A percentile compares a stretch with the other conserved stretches of the same genome.
Evolutionary conservation across 768 basidiomycete species (phyloP).

Genomic region (Naganishia randhawae): DNA sequence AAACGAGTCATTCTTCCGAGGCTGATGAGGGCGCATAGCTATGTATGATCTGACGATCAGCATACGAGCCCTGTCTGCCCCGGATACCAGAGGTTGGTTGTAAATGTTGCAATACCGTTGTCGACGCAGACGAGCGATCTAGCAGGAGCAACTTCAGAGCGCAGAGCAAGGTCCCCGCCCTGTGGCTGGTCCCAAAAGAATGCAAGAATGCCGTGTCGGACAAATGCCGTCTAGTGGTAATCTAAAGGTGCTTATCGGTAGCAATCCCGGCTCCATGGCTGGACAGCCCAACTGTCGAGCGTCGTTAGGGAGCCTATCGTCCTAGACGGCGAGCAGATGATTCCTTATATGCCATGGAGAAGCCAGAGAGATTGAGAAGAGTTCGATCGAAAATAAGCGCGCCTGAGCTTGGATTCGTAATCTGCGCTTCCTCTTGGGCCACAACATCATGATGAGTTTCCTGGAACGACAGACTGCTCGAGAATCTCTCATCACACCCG

Average conservation of each 20-base stretch:
- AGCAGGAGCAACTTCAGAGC: conserved; percentile 12
- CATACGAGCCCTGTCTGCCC: conserved; percentile 24
- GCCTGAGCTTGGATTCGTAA: background rate
- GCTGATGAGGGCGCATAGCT: conserved; percentile 23
- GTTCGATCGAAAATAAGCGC: background rate
- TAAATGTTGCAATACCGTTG: background rate
- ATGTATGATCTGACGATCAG: conserved; percentile 18
- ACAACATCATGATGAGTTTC: background rate
- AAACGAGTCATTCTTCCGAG: conserved; percentile 19
- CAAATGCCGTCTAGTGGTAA: background rate
- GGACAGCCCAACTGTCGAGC: background rate
- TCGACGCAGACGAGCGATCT: background rate
- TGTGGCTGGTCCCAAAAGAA: background rate
- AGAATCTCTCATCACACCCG: background rate
- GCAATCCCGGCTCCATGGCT: too few species aligned
- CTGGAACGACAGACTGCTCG: background rate
- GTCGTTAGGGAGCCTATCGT: too few species aligned
- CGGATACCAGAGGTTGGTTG: conserved; percentile 7
- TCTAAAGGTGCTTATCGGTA: too few species aligned
- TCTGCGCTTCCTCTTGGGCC: background rate
- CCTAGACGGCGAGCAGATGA: background rate
- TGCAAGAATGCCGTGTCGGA: background rate
- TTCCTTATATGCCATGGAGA: background rate
- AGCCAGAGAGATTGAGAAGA: too few species aligned
- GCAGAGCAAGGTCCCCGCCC: background rate